Conservation (phyloP, 768 basidiomycete species). For the Nidularia pulvinata region DNA sequence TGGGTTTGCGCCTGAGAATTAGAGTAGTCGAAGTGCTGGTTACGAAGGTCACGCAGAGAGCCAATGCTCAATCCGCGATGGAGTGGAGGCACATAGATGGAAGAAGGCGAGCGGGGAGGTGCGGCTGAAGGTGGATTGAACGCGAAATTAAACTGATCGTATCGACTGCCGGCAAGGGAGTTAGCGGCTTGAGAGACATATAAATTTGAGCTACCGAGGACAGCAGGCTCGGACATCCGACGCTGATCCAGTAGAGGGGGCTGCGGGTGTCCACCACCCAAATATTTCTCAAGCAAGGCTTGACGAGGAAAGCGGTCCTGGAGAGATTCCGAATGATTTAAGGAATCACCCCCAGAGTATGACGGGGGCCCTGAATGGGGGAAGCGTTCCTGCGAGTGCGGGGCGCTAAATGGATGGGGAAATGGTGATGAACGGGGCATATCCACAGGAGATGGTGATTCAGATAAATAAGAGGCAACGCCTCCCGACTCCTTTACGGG, state of each 20-base stretch:
- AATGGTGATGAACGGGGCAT: constrained; percentile 32
- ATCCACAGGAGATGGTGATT: constrained; percentile 45
- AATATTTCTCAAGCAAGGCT: constrained; percentile 25
- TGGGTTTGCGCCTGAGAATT: constrained; percentile 22
- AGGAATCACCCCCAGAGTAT: constrained; percentile 39
- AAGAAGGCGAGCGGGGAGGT: constrained; percentile 28
- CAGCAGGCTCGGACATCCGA: constrained; percentile 69
- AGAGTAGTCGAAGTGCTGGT: constrained; percentile 30
- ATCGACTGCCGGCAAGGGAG: constrained; percentile 25
- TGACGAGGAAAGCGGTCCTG: constrained; percentile 37
- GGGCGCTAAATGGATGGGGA: constrained; percentile 38
- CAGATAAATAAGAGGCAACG: constrained; percentile 25
- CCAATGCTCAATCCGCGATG: constrained; percentile 45
- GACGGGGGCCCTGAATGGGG: constrained; percentile 36
- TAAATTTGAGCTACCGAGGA: constrained; percentile 36
- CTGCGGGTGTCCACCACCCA: constrained; percentile 27
- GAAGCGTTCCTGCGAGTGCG: constrained; percentile 44
- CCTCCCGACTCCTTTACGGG: constrained; percentile 21
- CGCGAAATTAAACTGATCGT: constrained; percentile 39
- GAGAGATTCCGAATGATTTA: constrained; percentile 29
- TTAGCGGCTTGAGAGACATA: constrained; percentile 32
- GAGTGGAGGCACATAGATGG: constrained; percentile 37
- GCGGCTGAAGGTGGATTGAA: constrained; percentile 27
- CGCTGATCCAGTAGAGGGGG: constrained; percentile 50
- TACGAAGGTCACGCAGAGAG: constrained; percentile 40